These are phyloP conservation scores for Sporothrix humicola DNA, from an alignment of 2,329 filamentous ascomycete genomes.

Conservation along the genomic window DNA sequence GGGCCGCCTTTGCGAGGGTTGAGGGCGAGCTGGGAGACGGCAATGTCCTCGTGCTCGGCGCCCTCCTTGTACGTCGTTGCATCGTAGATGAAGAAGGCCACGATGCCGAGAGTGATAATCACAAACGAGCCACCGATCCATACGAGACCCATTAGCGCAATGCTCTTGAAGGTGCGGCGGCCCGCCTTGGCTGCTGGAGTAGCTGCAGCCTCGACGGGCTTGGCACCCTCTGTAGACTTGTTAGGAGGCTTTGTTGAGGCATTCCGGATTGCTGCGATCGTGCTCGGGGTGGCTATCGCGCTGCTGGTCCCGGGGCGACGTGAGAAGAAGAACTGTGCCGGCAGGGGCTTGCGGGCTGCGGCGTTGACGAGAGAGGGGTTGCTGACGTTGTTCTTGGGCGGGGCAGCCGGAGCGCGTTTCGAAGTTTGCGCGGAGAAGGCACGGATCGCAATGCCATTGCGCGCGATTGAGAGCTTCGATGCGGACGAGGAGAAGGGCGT, in stretches of 20 bases:
- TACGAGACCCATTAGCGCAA: slow-evolving; percentile 70
- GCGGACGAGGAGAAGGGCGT: not conserved
- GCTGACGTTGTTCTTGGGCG: not conserved
- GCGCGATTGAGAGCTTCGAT: not conserved
- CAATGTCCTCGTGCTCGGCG: slow-evolving; percentile 70
- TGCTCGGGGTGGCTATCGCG: not conserved
- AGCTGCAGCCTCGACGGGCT: not conserved
- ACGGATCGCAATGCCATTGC: not conserved
- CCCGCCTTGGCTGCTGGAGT: not conserved
- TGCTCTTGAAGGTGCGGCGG: slow-evolving; percentile 53
- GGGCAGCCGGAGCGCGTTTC: not conserved
- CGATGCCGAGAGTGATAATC: slow-evolving; percentile 69
- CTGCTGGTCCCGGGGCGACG: slow-evolving; percentile 14
- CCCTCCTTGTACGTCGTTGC: slow-evolving; percentile 85
- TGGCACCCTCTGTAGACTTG: not conserved
- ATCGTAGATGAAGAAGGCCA: slow-evolving; percentile 93
- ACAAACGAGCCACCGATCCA: slow-evolving; percentile 77
- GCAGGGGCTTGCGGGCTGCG: slow-evolving; percentile 7
- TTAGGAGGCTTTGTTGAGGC: slow-evolving; percentile 33
- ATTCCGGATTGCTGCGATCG: slow-evolving; percentile 17
- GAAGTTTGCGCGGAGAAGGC: slow-evolving; percentile 28
- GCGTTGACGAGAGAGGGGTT: not conserved
- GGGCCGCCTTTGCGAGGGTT: slow-evolving; percentile 83
- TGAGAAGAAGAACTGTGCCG: slow-evolving; percentile 24
- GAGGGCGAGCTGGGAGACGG: slow-evolving; percentile 83